Conservation (phyloP, 1,284 basidiomycete genomes). For the Apiotrichum gracile region DNA sequence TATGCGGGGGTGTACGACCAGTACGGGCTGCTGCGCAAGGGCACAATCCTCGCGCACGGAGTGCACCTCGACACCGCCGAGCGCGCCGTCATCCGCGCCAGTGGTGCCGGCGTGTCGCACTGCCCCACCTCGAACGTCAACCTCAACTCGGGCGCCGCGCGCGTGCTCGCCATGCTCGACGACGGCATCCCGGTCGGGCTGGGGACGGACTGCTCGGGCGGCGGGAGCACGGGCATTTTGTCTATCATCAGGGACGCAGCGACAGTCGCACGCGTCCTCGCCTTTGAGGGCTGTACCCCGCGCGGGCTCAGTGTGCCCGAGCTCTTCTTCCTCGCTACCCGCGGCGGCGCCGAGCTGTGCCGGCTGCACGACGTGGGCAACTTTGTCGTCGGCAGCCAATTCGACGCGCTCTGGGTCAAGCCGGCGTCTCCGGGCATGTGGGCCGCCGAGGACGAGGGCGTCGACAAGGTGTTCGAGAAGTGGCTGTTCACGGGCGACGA, state of each 20-base stretch:
- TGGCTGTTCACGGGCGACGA: slow-evolving; percentile 69
- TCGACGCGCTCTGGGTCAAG: slow-evolving; percentile 78
- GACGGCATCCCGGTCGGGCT: slow-evolving; percentile 61
- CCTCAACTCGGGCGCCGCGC: slow-evolving; percentile 73
- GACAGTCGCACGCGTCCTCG: slow-evolving; percentile 70
- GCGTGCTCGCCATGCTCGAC: slow-evolving; percentile 54
- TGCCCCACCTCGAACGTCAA: slow-evolving; percentile 93
- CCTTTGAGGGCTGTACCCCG: slow-evolving; percentile 25
- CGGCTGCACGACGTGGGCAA: slow-evolving; percentile 69
- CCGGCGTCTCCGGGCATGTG: slow-evolving; percentile 54
- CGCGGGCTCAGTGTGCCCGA: slow-evolving; percentile 60
- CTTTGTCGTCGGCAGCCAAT: slow-evolving; percentile 73
- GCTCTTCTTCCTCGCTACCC: slow-evolving; percentile 82
- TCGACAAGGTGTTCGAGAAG: slow-evolving; percentile 34
- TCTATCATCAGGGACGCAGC: slow-evolving; percentile 75
- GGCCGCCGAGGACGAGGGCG: slow-evolving; percentile 29
- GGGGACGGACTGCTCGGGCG: slow-evolving; percentile 89
- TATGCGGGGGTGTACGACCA: slow-evolving; percentile 80
- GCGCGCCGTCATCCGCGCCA: slow-evolving; percentile 62
- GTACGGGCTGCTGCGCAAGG: slow-evolving; percentile 65
- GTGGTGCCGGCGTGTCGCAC: slow-evolving; percentile 75
- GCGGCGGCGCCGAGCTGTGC: slow-evolving; percentile 84
- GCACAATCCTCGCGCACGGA: slow-evolving; percentile 85
- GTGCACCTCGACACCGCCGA: slow-evolving; percentile 65
- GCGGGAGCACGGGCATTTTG: slow-evolving; percentile 76